Evolutionary conservation across 2,329 filamentous ascomycete species (phyloP).

Genomic region (Arthrobotrys megalospora): DNA sequence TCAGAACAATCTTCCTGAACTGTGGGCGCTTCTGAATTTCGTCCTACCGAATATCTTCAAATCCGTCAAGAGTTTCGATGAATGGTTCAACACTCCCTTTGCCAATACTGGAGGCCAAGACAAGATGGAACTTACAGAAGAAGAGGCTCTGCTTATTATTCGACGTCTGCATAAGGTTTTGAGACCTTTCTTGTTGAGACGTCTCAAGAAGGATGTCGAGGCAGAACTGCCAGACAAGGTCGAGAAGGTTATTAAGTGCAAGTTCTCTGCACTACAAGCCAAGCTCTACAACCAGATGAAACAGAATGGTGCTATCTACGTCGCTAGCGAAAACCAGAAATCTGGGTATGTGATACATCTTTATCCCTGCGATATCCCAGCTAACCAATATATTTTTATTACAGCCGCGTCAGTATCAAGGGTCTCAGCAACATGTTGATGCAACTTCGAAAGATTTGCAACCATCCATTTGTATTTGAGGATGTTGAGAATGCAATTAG

Average conservation of each 20-base stretch:
- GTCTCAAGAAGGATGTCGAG: constrained; percentile 99
- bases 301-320: constrained; percentile 92
- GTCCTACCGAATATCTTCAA: constrained; percentile 99
- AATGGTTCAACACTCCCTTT: constrained; percentile 99
- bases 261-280: constrained; percentile 92
- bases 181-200: constrained; percentile 94
- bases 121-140: constrained; percentile 99
- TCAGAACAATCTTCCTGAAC: constrained; percentile 94
- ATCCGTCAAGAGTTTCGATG: constrained; percentile 97
- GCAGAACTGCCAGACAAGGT: constrained; percentile 99
- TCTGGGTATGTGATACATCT: constrained; percentile 50
- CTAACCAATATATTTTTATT: constrained; percentile 8
- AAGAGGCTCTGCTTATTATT: constrained; percentile 99
- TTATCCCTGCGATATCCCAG: neutral
- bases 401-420: constrained; percentile 63
- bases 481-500: constrained; percentile 99
- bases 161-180: constrained; percentile 98
- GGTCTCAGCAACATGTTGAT: constrained; percentile 99
- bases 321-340: constrained; percentile 87
- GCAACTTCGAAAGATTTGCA: constrained; percentile 98
- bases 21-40: constrained; percentile 99
- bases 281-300: constrained; percentile 98
- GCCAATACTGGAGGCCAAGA: constrained; percentile 98
- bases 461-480: constrained; percentile 98
- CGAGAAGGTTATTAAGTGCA: constrained; percentile 99